phyloP scores from a whole-genome alignment of 1,284 basidiomycete genomes.

The Sanguinoderma infundibulare region DNA sequence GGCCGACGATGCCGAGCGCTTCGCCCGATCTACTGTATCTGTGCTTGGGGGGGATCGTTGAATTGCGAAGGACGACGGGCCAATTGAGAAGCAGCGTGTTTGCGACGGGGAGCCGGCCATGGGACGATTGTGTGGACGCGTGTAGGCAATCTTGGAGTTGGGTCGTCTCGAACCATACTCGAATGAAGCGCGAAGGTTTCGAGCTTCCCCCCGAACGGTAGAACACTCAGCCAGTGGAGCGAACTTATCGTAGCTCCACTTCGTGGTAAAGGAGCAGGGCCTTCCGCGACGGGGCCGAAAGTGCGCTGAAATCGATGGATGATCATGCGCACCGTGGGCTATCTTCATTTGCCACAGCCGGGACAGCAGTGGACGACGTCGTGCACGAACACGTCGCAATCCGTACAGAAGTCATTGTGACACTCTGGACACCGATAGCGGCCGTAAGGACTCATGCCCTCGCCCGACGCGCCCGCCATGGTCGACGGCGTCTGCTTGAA shows the following conservation, averaged over 20 bases:
- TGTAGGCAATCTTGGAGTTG: background rate
- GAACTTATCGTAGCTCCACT: background rate
- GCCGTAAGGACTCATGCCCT: constrained; percentile 79
- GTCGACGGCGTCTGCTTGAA: constrained; percentile 50
- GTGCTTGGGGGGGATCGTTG: background rate
- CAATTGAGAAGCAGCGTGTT: background rate
- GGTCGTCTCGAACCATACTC: background rate
- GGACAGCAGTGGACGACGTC: constrained; percentile 67
- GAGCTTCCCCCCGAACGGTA: no score
- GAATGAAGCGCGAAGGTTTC: background rate
- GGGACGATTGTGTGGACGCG: background rate
- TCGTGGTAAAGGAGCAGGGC: background rate
- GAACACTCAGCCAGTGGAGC: no score
- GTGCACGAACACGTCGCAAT: constrained; percentile 70
- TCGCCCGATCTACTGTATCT: background rate
- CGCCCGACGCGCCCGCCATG: constrained; percentile 40
- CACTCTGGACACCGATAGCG: constrained; percentile 74
- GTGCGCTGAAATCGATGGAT: no score
- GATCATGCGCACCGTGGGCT: background rate
- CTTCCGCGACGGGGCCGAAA: background rate
- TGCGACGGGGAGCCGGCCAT: background rate
- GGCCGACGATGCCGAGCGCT: background rate
- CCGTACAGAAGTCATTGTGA: constrained; percentile 59
- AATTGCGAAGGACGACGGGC: background rate
- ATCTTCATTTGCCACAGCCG: constrained; percentile 46